These are phyloP conservation scores for Aureobasidium lini DNA, from an alignment of 2,329 filamentous ascomycete genomes.

Conservation along the genomic window DNA sequence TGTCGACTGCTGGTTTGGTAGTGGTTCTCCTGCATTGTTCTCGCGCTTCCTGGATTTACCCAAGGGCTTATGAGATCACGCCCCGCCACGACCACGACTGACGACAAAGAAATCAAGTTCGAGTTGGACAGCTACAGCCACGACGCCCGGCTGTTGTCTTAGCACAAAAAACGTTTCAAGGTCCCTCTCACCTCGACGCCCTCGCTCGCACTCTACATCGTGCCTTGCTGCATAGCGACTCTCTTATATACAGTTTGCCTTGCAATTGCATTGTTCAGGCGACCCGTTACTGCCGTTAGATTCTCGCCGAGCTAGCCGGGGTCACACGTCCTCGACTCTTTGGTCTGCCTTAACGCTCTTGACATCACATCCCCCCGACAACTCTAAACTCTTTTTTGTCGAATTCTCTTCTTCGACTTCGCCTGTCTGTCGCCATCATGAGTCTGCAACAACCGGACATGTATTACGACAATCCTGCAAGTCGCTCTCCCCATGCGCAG, in stretches of 20 bases:
- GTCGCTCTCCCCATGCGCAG: slow-evolving; percentile 65
- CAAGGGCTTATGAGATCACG: slow-evolving; percentile 13
- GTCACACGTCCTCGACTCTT: slow-evolving; percentile 10
- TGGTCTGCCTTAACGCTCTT: not conserved
- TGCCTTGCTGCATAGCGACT: not conserved
- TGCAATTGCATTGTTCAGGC: not conserved
- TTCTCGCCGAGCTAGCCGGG: slow-evolving; percentile 4
- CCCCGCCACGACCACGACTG: slow-evolving; percentile 12
- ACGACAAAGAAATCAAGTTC: slow-evolving; percentile 7
- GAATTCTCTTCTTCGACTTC: not conserved
- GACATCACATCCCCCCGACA: slow-evolving; percentile 9
- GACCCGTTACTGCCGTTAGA: slow-evolving; percentile 6
- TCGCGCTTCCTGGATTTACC: not conserved
- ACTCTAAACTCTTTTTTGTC: slow-evolving; percentile 11
- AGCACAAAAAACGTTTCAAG: not conserved
- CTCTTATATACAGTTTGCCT: not conserved
- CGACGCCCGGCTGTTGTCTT: not conserved
- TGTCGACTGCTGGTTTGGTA: slow-evolving; percentile 6
- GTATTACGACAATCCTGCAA: slow-evolving; percentile 65
- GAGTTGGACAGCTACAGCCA: slow-evolving; percentile 1
- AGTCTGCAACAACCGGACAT: slow-evolving; percentile 45
- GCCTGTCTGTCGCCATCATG: slow-evolving; percentile 12
- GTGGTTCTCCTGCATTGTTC: not conserved
- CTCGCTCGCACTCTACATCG: not conserved
- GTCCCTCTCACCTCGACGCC: not conserved